phyloP scores from a whole-genome alignment of 495 filamentous ascomycete species.

The Filosporella fistucella region DNA sequence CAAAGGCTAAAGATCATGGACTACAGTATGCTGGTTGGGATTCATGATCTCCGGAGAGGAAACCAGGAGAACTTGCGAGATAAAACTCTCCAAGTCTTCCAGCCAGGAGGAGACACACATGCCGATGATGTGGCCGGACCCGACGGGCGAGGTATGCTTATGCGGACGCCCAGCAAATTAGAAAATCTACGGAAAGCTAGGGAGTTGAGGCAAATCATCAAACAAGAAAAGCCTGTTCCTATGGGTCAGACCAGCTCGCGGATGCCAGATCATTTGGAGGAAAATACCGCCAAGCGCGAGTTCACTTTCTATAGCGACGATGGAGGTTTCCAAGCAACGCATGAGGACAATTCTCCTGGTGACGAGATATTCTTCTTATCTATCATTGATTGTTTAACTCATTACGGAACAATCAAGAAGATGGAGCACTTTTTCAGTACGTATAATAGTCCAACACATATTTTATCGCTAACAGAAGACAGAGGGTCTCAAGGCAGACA shows the following conservation, averaged over 20 bases:
- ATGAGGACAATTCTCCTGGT: constrained; percentile 77
- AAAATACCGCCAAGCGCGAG: constrained; percentile 44
- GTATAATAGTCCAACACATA: background rate
- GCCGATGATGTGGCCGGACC: constrained; percentile 36
- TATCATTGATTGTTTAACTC: constrained; percentile 95
- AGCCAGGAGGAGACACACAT: constrained; percentile 72
- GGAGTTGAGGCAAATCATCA: constrained; percentile 87
- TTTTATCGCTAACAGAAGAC: constrained; percentile 49
- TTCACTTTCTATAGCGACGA: constrained; percentile 88
- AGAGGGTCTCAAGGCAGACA: constrained; percentile 85
- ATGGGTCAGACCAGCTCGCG: constrained; percentile 76
- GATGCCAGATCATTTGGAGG: constrained; percentile 85
- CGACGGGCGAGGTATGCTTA: constrained; percentile 46
- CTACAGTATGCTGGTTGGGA: constrained; percentile 91
- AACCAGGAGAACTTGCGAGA: constrained; percentile 95
- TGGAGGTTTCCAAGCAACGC: constrained; percentile 89
- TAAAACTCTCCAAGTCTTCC: constrained; percentile 93
- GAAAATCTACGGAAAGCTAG: constrained; percentile 89
- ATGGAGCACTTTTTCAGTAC: constrained; percentile 23
- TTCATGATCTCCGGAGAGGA: constrained; percentile 82
- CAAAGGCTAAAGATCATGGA: constrained; percentile 96
- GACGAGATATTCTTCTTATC: constrained; percentile 97
- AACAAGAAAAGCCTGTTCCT: constrained; percentile 85
- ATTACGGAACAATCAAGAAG: constrained; percentile 34
- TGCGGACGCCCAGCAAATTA: constrained; percentile 89